Percentiles rank a stretch among this genome's conserved stretches.
These are phyloP conservation scores for Seiridium unicorne DNA, from an alignment of 2,329 filamentous ascomycete genomes.

Conservation along the genomic window DNA sequence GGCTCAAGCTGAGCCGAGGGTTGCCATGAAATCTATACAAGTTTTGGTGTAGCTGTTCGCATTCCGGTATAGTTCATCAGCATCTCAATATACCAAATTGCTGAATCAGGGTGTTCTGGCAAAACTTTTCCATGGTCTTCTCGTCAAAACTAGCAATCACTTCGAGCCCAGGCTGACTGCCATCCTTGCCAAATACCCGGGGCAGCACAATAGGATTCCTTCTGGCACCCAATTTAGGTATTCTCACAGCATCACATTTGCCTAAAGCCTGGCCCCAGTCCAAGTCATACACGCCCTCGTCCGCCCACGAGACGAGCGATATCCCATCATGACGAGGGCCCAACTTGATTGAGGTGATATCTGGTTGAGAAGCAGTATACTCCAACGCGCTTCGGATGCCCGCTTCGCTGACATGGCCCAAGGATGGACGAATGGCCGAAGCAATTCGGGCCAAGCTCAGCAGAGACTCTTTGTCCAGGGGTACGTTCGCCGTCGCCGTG, in stretches of 20 bases:
- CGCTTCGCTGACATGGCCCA: conserved; percentile 14
- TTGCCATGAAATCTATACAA: too few relatives aligned
- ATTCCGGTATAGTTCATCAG: background rate
- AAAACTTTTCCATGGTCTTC: conserved; percentile 15
- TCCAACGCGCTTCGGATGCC: conserved; percentile 16
- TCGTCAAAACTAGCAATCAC: conserved; percentile 22
- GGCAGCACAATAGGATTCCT: conserved; percentile 27
- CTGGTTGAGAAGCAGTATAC: conserved; percentile 13
- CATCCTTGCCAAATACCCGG: conserved; percentile 14
- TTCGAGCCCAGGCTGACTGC: conserved; percentile 17
- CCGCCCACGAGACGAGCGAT: conserved; percentile 31
- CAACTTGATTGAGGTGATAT: conserved; percentile 11
- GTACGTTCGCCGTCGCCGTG: background rate
- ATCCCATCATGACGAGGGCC: conserved; percentile 18
- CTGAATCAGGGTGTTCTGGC: conserved; percentile 12
- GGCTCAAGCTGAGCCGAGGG: too few relatives aligned
- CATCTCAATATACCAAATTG: conserved; percentile 18
- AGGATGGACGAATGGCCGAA: conserved; percentile 16
- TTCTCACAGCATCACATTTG: conserved; percentile 24
- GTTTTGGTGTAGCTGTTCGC: too few relatives aligned
- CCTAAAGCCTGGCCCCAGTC: conserved; percentile 23
- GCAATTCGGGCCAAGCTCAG: conserved; percentile 16
- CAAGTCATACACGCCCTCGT: conserved; percentile 21
- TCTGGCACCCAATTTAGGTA: conserved; percentile 16
- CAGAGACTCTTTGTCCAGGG: background rate